phyloP scores from a whole-genome alignment of 108 stramenopile genomes.

The Pseudonitzschia multiseries region DNA sequence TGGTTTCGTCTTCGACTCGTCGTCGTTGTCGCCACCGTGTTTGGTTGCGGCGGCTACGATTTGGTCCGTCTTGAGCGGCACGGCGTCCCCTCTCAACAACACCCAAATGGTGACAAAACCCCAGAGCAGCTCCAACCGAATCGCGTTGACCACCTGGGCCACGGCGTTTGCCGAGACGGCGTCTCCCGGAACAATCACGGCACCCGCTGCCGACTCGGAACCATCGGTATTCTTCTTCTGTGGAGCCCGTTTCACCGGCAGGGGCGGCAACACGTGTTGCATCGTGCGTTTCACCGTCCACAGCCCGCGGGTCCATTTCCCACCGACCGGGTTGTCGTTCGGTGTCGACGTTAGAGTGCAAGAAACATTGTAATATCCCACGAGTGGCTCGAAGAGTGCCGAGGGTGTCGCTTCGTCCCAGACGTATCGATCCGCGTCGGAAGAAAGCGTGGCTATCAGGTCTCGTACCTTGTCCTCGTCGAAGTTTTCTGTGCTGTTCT shows the following conservation, averaged over 20 bases:
- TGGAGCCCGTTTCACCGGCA: neutral
- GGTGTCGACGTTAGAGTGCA: constrained; percentile 41
- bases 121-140: constrained; percentile 55
- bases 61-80: constrained; percentile 43
- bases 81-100: constrained; percentile 68
- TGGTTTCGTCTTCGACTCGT: neutral
- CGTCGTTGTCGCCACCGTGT: neutral
- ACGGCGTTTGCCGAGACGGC: constrained; percentile 24
- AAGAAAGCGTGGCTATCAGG: neutral
- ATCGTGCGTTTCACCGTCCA: constrained; percentile 56
- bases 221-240: neutral
- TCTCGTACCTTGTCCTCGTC: neutral
- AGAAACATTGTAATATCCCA: constrained; percentile 69
- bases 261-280: constrained; percentile 69
- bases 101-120: constrained; percentile 49
- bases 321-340: constrained; percentile 75
- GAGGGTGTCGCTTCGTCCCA: neutral
- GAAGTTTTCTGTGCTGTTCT: constrained; percentile 6
- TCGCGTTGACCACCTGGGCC: constrained; percentile 72
- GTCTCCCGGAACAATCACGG: neutral
- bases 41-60: neutral
- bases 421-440: neutral
- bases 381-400: constrained; percentile 39
- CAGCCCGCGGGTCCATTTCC: constrained; percentile 70
- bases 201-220: neutral